Percentiles rank a stretch among this genome's conserved stretches.
These are phyloP conservation scores for Metarhizium rileyi DNA, from an alignment of 2,329 filamentous ascomycete genomes.

Conservation along the genomic window DNA sequence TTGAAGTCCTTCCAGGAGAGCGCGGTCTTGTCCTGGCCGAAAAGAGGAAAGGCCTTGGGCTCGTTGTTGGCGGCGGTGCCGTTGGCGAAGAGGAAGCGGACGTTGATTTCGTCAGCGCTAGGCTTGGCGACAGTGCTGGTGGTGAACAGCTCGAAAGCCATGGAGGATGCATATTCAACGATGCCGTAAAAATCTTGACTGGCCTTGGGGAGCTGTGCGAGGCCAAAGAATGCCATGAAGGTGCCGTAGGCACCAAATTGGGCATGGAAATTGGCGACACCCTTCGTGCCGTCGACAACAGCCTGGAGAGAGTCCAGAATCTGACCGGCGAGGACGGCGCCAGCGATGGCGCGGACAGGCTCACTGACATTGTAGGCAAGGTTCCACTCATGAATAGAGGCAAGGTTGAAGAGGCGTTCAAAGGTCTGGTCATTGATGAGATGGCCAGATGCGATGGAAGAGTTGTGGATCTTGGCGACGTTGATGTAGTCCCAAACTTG, in stretches of 20 bases:
- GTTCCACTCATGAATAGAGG: slow-evolving; percentile 71
- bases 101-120: slow-evolving; percentile 35
- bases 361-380: slow-evolving; percentile 75
- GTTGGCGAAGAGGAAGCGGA: slow-evolving; percentile 54
- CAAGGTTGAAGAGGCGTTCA: slow-evolving; percentile 58
- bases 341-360: slow-evolving; percentile 47
- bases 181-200: slow-evolving; percentile 62
- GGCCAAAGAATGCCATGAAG: slow-evolving; percentile 55
- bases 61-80: slow-evolving; percentile 45
- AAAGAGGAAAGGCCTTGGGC: slow-evolving; percentile 43
- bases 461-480: slow-evolving; percentile 51
- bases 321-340: slow-evolving; percentile 46
- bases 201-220: slow-evolving; percentile 39
- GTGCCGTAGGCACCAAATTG: slow-evolving; percentile 53
- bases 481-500: slow-evolving; percentile 51
- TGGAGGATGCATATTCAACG: slow-evolving; percentile 73
- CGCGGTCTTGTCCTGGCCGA: slow-evolving; percentile 43
- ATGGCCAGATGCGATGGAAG: slow-evolving; percentile 44
- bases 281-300: slow-evolving; percentile 32
- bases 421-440: slow-evolving; percentile 52
- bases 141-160: slow-evolving; percentile 66
- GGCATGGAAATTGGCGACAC: slow-evolving; percentile 33
- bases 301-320: slow-evolving; percentile 42
- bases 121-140: slow-evolving; percentile 41
- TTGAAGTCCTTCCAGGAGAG: slow-evolving; percentile 64